phyloP scores from a whole-genome alignment of 306 rosid genomes.

The Malus orientalis region DNA sequence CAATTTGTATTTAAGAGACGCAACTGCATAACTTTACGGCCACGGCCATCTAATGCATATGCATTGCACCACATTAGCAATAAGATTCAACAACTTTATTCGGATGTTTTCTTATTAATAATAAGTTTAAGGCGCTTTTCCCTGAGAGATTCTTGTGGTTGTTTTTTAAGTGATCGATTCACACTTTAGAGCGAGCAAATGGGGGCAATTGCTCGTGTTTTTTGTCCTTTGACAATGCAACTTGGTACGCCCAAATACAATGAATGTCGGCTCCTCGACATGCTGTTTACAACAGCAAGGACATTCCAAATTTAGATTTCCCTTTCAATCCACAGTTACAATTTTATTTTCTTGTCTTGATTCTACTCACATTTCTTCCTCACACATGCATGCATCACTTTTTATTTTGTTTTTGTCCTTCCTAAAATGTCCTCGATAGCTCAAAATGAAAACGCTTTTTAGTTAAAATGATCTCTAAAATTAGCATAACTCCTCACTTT shows the following conservation, averaged over 20 bases:
- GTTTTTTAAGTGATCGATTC: neutral
- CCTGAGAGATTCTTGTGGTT: neutral
- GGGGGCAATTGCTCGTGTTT: neutral
- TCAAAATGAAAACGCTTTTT: neutral
- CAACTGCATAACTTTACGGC: neutral
- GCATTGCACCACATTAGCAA: neutral
- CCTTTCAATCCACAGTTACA: neutral
- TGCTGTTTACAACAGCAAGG: neutral
- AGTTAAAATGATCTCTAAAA: no score
- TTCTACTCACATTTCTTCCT: neutral
- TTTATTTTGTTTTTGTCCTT: neutral
- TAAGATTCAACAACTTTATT: neutral
- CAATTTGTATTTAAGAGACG: neutral
- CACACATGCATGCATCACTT: constrained; percentile 2
- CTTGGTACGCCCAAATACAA: constrained; percentile 18
- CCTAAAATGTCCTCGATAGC: neutral
- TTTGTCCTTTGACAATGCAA: neutral
- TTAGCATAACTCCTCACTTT: no score
- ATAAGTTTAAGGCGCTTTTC: neutral
- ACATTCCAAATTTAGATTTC: neutral
- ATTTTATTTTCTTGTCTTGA: neutral
- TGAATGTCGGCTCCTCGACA: constrained; percentile 41
- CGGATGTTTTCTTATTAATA: neutral
- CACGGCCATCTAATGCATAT: neutral
- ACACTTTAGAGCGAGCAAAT: no score